Percentiles rank a stretch among this genome's conserved stretches.
phyloP scores from a whole-genome alignment of 805 yeast genomes.

The Barnettozyma siamensis region DNA sequence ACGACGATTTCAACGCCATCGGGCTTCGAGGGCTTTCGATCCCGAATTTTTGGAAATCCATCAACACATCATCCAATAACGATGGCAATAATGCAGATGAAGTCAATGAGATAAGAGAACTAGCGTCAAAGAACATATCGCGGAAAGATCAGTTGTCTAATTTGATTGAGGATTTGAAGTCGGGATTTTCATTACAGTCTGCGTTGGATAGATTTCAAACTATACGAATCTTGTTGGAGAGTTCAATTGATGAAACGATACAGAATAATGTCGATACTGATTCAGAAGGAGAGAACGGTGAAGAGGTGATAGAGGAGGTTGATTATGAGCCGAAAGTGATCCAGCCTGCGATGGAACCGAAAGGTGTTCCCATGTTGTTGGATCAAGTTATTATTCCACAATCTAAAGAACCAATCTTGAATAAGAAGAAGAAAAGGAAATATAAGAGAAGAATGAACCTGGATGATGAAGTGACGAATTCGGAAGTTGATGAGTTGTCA shows the following conservation, averaged over 20 bases:
- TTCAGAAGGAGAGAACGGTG: constrained; percentile 35
- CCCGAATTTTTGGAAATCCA: constrained; percentile 18
- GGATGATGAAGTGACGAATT: constrained; percentile 4
- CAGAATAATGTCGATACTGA: constrained; percentile 26
- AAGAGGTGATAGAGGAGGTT: constrained; percentile 19
- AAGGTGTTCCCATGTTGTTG: constrained; percentile 39
- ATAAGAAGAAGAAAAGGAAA: constrained; percentile 7
- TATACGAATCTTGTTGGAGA: constrained; percentile 26
- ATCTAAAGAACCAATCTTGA: constrained; percentile 29
- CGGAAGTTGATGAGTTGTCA: constrained; percentile 17
- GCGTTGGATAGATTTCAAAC: constrained; percentile 49
- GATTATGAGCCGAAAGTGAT: constrained; percentile 53
- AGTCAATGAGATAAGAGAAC: not conserved
- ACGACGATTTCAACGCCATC: constrained; percentile 45
- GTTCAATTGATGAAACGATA: constrained; percentile 26
- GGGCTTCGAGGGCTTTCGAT: constrained; percentile 31
- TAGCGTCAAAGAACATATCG: constrained; percentile 8
- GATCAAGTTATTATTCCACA: constrained; percentile 48
- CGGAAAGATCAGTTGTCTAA: constrained; percentile 28
- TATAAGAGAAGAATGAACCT: not conserved
- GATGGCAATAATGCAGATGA: not conserved
- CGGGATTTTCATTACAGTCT: constrained; percentile 43
- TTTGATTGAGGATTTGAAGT: constrained; percentile 30
- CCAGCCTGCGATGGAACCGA: constrained; percentile 40
- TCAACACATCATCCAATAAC: not conserved